Percentiles rank a stretch among this genome's conserved stretches.
phyloP scores from a whole-genome alignment of 495 filamentous ascomycete species.

The Talaromyces trachyspermus region DNA sequence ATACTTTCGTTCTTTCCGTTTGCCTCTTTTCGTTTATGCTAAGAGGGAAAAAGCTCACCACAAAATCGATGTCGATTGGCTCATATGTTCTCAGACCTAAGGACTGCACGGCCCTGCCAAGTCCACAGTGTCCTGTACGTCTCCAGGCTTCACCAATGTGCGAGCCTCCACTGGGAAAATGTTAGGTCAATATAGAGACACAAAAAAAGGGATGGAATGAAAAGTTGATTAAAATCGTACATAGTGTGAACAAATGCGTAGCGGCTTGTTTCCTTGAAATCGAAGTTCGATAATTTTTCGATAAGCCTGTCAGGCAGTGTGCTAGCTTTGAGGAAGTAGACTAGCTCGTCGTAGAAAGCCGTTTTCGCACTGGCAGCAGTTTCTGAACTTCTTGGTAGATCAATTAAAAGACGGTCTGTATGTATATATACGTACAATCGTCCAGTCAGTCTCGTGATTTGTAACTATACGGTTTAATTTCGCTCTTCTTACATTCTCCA shows the following conservation, averaged over 20 bases:
- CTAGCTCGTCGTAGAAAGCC: constrained; percentile 60
- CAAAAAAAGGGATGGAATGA: not conserved
- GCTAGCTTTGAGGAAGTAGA: constrained; percentile 62
- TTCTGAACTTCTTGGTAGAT: constrained; percentile 57
- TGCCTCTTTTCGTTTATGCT: no score
- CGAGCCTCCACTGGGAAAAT: constrained; percentile 39
- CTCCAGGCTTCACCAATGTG: constrained; percentile 46
- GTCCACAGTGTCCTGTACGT: constrained; percentile 62
- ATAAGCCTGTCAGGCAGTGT: constrained; percentile 56
- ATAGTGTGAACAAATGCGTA: constrained; percentile 81
- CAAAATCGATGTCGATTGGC: constrained; percentile 51
- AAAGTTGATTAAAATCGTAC: no score
- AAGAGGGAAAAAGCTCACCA: constrained; percentile 30
- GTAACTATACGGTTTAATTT: not conserved
- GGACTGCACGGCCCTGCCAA: constrained; percentile 51
- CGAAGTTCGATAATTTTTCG: constrained; percentile 56
- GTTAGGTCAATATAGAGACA: no score
- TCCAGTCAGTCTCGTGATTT: not conserved
- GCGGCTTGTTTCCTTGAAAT: constrained; percentile 60
- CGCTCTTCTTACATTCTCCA: constrained; percentile 62
- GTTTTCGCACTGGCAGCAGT: constrained; percentile 34
- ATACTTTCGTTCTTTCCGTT: constrained; percentile 8
- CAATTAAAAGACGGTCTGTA: constrained; percentile 72
- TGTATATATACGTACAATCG: constrained; percentile 8
- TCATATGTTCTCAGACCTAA: constrained; percentile 45